A percentile compares a stretch with the other conserved stretches of the same genome.
These are phyloP conservation scores for Leccinum laetum DNA, from an alignment of 1,284 basidiomycete genomes.

Conservation along the genomic window DNA sequence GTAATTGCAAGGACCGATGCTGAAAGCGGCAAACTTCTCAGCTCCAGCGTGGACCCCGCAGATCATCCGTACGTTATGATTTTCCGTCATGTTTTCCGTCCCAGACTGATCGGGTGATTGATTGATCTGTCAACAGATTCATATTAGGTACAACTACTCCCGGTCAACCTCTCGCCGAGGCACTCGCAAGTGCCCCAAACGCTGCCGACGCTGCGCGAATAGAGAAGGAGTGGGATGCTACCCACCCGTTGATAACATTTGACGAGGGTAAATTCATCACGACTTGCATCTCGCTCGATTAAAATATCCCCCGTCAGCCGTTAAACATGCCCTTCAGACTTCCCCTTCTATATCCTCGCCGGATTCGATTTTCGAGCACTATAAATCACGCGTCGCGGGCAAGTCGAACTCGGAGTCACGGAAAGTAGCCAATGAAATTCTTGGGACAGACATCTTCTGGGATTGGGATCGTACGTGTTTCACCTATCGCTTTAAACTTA, in stretches of 20 bases:
- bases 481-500: neutral
- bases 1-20: constrained; percentile 92
- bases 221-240: constrained; percentile 79
- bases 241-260: constrained; percentile 79
- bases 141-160: constrained; percentile 70
- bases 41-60: constrained; percentile 78
- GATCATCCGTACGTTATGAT: constrained; percentile 48
- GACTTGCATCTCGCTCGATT: constrained; percentile 2
- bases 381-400: constrained; percentile 58
- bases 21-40: constrained; percentile 86
- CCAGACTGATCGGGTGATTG: constrained; percentile 7
- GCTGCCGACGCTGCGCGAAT: constrained; percentile 75
- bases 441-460: constrained; percentile 72
- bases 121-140: constrained; percentile 47
- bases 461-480: constrained; percentile 78
- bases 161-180: constrained; percentile 70
- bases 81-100: constrained; percentile 19
- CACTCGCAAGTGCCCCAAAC: constrained; percentile 69
- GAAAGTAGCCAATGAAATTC: constrained; percentile 68
- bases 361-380: constrained; percentile 66
- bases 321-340: constrained; percentile 41
- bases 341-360: constrained; percentile 28
- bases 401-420: constrained; percentile 80
- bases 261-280: constrained; percentile 61
- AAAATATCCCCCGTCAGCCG: constrained; percentile 43